A percentile compares a stretch with the other conserved stretches of the same genome.
Evolutionary conservation across 176 grass and related monocot genomes (phyloP).

Genomic region (Phyllostachys edulis): DNA sequence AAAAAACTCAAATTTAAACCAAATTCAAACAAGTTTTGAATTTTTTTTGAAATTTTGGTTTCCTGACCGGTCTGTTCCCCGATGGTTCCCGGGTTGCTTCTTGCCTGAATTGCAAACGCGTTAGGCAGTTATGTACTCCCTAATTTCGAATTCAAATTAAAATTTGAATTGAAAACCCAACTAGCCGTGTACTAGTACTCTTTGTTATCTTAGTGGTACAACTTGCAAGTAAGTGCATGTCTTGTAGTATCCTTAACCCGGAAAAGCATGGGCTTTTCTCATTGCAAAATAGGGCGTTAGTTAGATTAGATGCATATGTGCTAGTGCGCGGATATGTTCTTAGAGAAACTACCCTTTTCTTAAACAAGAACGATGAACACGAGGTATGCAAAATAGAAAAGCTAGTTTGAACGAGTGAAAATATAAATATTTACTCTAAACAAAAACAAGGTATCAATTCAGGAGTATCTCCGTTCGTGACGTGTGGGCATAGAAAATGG

Average conservation of each 20-base stretch:
- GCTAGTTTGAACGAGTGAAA: not conserved
- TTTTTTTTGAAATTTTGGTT: too few species aligned
- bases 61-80: constrained; percentile 18
- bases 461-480: too few species aligned
- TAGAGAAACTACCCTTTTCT: not conserved
- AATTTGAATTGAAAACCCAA: not conserved
- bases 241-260: not conserved
- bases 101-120: not conserved
- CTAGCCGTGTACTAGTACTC: not conserved
- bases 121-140: not conserved
- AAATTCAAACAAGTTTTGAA: too few species aligned
- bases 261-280: not conserved
- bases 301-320: not conserved
- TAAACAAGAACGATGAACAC: constrained; percentile 13
- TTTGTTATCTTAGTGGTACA: too few species aligned
- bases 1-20: too few species aligned
- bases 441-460: not conserved
- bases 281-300: not conserved
- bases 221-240: too few species aligned
- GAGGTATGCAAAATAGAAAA: not conserved
- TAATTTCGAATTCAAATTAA: not conserved
- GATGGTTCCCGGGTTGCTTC: not conserved
- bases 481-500: not conserved
- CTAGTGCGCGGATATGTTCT: constrained; percentile 39
- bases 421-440: not conserved